A percentile compares a stretch with the other conserved stretches of the same genome.
These are phyloP conservation scores for Emydomyces testavorans DNA, from an alignment of 2,329 filamentous ascomycete species.

Conservation along the genomic window DNA sequence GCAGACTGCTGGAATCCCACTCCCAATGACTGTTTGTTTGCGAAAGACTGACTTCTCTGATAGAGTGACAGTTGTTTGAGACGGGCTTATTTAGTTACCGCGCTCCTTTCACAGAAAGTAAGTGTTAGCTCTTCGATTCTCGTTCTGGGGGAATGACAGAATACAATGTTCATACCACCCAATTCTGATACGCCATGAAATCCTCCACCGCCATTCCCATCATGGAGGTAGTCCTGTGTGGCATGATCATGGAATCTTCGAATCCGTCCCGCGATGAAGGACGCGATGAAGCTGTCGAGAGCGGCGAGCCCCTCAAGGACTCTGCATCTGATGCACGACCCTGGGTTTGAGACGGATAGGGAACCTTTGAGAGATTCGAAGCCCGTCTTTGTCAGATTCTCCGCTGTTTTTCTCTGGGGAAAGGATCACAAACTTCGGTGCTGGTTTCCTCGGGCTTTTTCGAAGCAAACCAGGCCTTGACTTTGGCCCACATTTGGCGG, in stretches of 20 bases:
- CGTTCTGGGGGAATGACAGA: background rate
- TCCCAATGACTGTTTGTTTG: background rate
- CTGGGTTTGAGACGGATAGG: background rate
- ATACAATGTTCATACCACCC: conserved; percentile 4
- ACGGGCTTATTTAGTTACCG: background rate
- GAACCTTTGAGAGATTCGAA: background rate
- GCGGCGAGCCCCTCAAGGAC: background rate
- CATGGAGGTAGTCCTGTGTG: background rate
- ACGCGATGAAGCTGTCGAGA: conserved; percentile 2
- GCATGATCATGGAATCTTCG: background rate
- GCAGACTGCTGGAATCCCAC: no score
- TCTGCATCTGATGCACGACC: background rate
- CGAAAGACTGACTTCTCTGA: background rate
- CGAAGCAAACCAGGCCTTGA: background rate
- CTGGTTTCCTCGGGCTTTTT: background rate
- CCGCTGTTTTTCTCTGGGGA: background rate
- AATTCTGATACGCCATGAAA: conserved; percentile 7
- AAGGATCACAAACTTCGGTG: background rate
- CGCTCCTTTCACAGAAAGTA: conserved; percentile 1
- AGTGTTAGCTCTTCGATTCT: background rate
- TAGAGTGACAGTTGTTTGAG: background rate
- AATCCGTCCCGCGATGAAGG: background rate
- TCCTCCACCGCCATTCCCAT: conserved; percentile 1
- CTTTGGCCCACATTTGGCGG: background rate
- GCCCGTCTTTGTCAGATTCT: background rate